phyloP scores from a whole-genome alignment of 192 early-diverging fungal genomes.

The Phlyctochytrium bullatum region DNA sequence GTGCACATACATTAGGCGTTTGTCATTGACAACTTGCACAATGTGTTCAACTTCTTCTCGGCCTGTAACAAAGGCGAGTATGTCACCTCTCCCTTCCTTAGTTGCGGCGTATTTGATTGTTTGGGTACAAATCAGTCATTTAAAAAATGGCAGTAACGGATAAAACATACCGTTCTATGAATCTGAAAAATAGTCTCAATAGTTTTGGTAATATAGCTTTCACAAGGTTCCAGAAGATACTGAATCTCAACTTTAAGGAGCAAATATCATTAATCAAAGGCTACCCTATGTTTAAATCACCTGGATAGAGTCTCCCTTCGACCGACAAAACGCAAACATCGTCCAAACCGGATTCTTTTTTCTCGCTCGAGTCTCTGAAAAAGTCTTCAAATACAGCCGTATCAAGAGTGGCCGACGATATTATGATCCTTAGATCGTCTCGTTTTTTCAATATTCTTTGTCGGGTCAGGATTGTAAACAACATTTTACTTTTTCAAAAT shows the following conservation, averaged over 20 bases:
- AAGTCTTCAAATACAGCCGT: slow-evolving; percentile 68
- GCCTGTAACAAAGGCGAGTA: slow-evolving; percentile 72
- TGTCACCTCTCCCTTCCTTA: slow-evolving; percentile 62
- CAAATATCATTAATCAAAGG: not conserved
- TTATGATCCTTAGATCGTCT: slow-evolving; percentile 68
- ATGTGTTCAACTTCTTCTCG: slow-evolving; percentile 72
- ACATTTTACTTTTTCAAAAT: slow-evolving; percentile 70
- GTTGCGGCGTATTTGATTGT: slow-evolving; percentile 1
- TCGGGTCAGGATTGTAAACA: not conserved
- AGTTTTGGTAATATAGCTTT: slow-evolving; percentile 62
- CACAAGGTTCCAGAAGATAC: slow-evolving; percentile 56
- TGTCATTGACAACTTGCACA: slow-evolving; percentile 58
- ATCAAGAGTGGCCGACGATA: slow-evolving; percentile 82
- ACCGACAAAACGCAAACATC: slow-evolving; percentile 67
- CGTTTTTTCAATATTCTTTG: slow-evolving; percentile 69
- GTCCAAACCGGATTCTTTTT: too few species aligned
- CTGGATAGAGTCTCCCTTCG: slow-evolving; percentile 71
- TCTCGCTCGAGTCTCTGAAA: slow-evolving; percentile 34
- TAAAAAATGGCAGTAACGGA: not conserved
- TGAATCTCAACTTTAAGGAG: slow-evolving; percentile 38
- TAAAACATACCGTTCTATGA: slow-evolving; percentile 47
- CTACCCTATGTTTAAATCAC: not conserved
- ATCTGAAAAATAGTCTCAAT: slow-evolving; percentile 76
- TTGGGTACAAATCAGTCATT: not conserved
- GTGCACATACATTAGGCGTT: slow-evolving; percentile 35